phyloP scores from a whole-genome alignment of 768 basidiomycete species.

The Leccinum pellstonianum region DNA sequence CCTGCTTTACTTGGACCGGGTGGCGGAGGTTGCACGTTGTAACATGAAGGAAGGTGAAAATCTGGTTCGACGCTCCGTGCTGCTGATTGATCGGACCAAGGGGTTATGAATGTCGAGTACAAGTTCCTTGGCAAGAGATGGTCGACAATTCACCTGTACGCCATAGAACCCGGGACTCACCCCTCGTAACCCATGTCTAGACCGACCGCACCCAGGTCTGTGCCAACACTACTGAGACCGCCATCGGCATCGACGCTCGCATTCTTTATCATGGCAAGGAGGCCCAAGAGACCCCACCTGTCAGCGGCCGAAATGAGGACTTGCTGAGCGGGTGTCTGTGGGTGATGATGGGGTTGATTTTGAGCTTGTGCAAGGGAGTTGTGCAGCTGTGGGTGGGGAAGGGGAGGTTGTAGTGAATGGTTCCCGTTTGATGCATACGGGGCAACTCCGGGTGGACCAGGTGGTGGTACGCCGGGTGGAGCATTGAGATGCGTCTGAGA shows the following conservation, averaged over 20 bases:
- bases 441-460: slow-evolving; percentile 37
- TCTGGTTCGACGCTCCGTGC: slow-evolving; percentile 88
- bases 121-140: slow-evolving; percentile 51
- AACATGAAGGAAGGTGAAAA: slow-evolving; percentile 87
- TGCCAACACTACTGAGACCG: slow-evolving; percentile 80
- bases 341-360: slow-evolving; percentile 47
- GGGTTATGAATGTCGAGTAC: slow-evolving; percentile 92
- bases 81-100: slow-evolving; percentile 90
- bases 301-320: slow-evolving; percentile 91
- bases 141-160: slow-evolving; percentile 19
- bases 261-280: slow-evolving; percentile 85
- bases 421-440: slow-evolving; percentile 37
- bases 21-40: slow-evolving; percentile 86
- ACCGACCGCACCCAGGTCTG: slow-evolving; percentile 89
- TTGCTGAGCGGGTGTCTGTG: slow-evolving; percentile 92
- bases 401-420: slow-evolving; percentile 33
- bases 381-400: slow-evolving; percentile 38
- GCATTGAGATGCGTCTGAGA: slow-evolving; percentile 49
- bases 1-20: slow-evolving; percentile 78
- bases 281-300: slow-evolving; percentile 87
- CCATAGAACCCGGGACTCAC: slow-evolving; percentile 48
- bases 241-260: slow-evolving; percentile 74
- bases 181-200: slow-evolving; percentile 83
- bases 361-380: slow-evolving; percentile 29
- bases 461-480: slow-evolving; percentile 49